Percentiles rank a stretch among this genome's conserved stretches.
Conservation (phyloP, 169 alveolate genomes). For the Plasmodium inui region DNA sequence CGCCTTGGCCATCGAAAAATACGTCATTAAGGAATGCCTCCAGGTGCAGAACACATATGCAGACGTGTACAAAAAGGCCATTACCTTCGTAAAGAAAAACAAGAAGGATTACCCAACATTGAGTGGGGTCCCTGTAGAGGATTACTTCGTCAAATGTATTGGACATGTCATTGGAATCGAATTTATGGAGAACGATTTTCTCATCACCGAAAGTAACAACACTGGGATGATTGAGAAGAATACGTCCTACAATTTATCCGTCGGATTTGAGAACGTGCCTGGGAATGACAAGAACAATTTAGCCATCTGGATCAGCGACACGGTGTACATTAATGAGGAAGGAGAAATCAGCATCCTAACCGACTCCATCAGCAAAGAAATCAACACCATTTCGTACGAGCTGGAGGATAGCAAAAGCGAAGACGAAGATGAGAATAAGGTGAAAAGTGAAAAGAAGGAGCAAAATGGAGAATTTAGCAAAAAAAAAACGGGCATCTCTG, state of each 20-base stretch:
- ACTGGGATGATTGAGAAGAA: conserved; percentile 79
- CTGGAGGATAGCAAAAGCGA: conserved; percentile 84
- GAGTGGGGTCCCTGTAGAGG: conserved; percentile 28
- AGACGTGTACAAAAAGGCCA: conserved; percentile 78
- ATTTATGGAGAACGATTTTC: conserved; percentile 84
- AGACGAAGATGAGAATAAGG: conserved; percentile 64
- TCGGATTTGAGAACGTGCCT: conserved; percentile 87
- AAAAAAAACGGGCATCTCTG: conserved; percentile 83
- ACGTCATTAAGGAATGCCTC: conserved; percentile 76
- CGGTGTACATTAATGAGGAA: conserved; percentile 84
- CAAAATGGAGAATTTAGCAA: conserved; percentile 17
- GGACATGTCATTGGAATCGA: conserved; percentile 92
- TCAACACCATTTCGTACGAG: conserved; percentile 88
- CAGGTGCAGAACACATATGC: conserved; percentile 78
- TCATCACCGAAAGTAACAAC: conserved; percentile 65
- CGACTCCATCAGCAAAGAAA: conserved; percentile 82
- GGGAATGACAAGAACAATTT: conserved; percentile 79
- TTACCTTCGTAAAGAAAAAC: conserved; percentile 74
- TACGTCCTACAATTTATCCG: conserved; percentile 88
- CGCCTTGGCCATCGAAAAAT: conserved; percentile 79
- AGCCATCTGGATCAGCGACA: conserved; percentile 93
- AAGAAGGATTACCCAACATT: conserved; percentile 13
- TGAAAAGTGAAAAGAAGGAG: conserved; percentile 18
- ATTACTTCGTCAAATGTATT: conserved; percentile 83
- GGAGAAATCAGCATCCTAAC: conserved; percentile 84